These are phyloP conservation scores for Phalaenopsis hybrid DNA, from an alignment of 116 monocot species.

Conservation along the genomic window DNA sequence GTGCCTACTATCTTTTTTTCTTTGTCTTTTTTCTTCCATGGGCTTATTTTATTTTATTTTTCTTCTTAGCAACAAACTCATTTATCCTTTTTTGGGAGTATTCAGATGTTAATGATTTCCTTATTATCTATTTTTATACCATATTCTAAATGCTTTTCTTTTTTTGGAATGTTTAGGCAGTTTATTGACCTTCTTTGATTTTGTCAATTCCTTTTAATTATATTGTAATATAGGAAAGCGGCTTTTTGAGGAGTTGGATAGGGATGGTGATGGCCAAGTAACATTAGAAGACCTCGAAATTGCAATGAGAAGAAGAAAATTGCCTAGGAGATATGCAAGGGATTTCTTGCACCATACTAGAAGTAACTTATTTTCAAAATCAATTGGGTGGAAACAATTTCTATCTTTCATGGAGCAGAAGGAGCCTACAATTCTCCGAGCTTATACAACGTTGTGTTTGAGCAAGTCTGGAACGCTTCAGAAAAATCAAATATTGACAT, in stretches of 20 bases:
- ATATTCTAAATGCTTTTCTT: not conserved
- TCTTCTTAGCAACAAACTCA: not conserved
- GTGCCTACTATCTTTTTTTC: not conserved
- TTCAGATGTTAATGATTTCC: not conserved
- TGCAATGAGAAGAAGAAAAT: constrained; percentile 77
- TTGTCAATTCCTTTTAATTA: not conserved
- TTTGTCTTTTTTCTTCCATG: not conserved
- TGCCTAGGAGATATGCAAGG: constrained; percentile 64
- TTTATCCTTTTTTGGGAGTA: not conserved
- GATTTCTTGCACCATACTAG: constrained; percentile 60
- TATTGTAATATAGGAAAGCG: constrained; percentile 48
- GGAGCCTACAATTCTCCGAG: constrained; percentile 77
- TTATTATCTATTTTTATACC: not conserved
- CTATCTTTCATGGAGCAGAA: constrained; percentile 84
- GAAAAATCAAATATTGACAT: constrained; percentile 58
- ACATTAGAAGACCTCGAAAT: constrained; percentile 87
- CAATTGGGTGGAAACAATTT: constrained; percentile 90
- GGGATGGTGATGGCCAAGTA: constrained; percentile 81
- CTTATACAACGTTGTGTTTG: constrained; percentile 79
- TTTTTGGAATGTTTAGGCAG: not conserved
- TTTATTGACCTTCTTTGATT: not conserved
- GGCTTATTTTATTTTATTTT: not conserved
- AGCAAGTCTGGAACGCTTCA: constrained; percentile 71
- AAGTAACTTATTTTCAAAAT: constrained; percentile 79
- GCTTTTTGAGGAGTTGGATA: constrained; percentile 85